Evolutionary conservation across 2,329 filamentous ascomycete genomes (phyloP).

Genomic region (Aspergillus costaricaensis): DNA sequence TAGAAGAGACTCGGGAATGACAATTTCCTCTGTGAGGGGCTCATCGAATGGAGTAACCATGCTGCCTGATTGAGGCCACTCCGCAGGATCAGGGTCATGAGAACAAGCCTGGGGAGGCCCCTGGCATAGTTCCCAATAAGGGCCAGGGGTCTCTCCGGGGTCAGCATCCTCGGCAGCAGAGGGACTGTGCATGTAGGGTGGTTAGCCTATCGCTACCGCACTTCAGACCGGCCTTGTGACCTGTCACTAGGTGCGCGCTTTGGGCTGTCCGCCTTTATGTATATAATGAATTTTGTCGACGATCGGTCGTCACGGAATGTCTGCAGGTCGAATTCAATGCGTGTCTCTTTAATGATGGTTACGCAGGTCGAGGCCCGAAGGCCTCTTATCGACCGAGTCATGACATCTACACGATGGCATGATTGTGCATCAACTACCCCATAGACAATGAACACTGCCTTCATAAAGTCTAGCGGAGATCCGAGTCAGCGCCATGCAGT

Average conservation of each 20-base stretch:
- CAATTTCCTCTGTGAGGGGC: slow-evolving; percentile 8
- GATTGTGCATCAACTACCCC: not conserved
- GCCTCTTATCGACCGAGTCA: not conserved
- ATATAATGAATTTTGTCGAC: not conserved
- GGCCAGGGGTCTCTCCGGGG: not conserved
- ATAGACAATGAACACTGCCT: not conserved
- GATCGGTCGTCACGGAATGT: not conserved
- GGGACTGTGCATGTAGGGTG: not conserved
- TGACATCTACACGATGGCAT: not conserved
- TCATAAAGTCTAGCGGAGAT: not conserved
- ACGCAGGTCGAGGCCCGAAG: not conserved
- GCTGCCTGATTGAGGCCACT: not conserved
- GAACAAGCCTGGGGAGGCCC: not conserved
- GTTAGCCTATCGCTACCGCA: not conserved
- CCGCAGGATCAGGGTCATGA: not conserved
- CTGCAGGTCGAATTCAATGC: not conserved
- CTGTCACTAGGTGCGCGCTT: not conserved
- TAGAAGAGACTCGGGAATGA: slow-evolving; percentile 12
- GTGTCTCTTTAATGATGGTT: not conserved
- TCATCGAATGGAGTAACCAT: not conserved
- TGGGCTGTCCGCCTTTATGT: not conserved
- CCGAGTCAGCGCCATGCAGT: not conserved
- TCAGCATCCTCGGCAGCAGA: not conserved
- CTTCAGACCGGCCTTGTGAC: not conserved
- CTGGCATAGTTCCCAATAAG: not conserved